These are phyloP conservation scores for Beta corolliflora DNA, from an alignment of 179 eudicot species.

Conservation along the genomic window DNA sequence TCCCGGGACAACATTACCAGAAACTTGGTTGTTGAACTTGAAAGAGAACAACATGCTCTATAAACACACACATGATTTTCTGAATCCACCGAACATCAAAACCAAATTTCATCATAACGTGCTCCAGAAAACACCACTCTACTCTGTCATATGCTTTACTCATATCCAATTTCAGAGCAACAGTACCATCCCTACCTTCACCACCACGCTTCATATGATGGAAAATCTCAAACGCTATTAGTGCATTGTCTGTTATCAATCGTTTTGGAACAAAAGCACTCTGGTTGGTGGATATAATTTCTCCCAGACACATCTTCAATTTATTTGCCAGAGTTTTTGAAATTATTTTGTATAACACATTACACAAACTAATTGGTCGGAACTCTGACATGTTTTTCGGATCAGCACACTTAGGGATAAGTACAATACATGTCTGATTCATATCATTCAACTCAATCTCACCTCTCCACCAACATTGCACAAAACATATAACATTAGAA, in stretches of 20 bases:
- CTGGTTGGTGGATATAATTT: neutral
- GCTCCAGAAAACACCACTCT: neutral
- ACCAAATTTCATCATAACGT: neutral
- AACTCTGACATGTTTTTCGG: neutral
- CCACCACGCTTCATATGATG: neutral
- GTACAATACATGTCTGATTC: neutral
- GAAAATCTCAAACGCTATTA: neutral
- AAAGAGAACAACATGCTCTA: neutral
- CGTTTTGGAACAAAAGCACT: neutral
- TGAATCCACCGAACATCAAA: neutral
- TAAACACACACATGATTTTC: neutral
- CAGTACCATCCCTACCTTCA: neutral
- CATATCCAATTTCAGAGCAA: neutral
- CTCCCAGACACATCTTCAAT: neutral
- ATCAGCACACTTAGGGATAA: neutral
- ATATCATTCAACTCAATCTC: neutral
- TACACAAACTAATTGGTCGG: neutral
- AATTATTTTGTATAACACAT: neutral
- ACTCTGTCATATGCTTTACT: neutral
- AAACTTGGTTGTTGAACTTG: neutral
- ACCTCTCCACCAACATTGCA: neutral
- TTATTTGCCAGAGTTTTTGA: neutral
- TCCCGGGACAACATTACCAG: neutral
- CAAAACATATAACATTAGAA: no score
- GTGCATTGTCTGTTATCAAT: neutral